Percentiles rank a stretch among this genome's conserved stretches.
phyloP scores from a whole-genome alignment of 805 yeast species.

The Candida khao-thaluensis region DNA sequence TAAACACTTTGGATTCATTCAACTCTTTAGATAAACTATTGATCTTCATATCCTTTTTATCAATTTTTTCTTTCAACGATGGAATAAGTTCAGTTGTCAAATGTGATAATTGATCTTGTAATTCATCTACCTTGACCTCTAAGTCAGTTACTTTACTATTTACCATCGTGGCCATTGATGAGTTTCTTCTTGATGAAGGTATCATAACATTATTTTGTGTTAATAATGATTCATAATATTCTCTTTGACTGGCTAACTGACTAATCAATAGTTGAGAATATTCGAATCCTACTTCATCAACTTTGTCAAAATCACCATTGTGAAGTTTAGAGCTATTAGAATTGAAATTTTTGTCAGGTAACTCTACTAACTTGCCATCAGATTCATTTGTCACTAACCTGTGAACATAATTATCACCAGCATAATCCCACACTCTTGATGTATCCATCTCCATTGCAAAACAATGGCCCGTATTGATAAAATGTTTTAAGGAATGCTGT shows the following conservation, averaged over 20 bases:
- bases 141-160: constrained; percentile 19
- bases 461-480: constrained; percentile 73
- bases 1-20: constrained; percentile 30
- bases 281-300: constrained; percentile 66
- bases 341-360: constrained; percentile 38
- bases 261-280: constrained; percentile 76
- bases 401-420: constrained; percentile 88
- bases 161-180: constrained; percentile 14
- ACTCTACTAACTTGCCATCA: constrained; percentile 87
- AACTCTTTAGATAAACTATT: constrained; percentile 30
- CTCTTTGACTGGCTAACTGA: constrained; percentile 83
- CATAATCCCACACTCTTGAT: constrained; percentile 93
- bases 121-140: constrained; percentile 30
- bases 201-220: constrained; percentile 17
- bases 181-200: constrained; percentile 21
- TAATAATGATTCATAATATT: constrained; percentile 62
- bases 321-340: constrained; percentile 8
- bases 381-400: constrained; percentile 77
- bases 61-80: constrained; percentile 30
- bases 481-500: constrained; percentile 85
- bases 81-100: constrained; percentile 32
- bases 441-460: constrained; percentile 85
- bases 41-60: constrained; percentile 29
- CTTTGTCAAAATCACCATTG: constrained; percentile 32
- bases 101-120: constrained; percentile 23